Base-by-base conservation (phyloP, 441 rosid genomes). In the Metrosideros polymorpha region DNA sequence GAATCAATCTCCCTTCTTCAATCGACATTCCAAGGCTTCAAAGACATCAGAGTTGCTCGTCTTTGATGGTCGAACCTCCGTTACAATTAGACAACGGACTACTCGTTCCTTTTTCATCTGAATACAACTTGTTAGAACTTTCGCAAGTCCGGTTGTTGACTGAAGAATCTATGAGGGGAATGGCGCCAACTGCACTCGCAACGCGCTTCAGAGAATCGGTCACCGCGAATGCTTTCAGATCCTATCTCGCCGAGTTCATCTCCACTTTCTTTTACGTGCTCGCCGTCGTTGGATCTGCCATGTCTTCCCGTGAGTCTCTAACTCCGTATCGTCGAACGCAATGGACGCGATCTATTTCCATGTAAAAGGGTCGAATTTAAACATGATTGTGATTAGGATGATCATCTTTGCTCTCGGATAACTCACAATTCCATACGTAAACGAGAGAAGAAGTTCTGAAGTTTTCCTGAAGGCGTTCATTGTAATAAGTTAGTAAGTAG, bases 241-340 rank as follows among this genome's bases (percentile, higher is more conserved):
- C 95, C 4, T 98, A 98, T 85, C 93, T 98, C 4, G 97, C 98
- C 2, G 98, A 96, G 94, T 98, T 96, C 87, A 94, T 96, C 89
- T 95, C 99, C 39, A 95, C 99, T 39, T 98, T 98, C 96, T 95
- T 94, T 85, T 98, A 89, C 49, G 99, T 96, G 17, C 90, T 95
- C 47, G 93, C 95, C 2, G 98, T 93, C 32, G 93, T 98, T 10
- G 99, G 99, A 85, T 96, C 99, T n/a, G 84, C 96, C 91, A 95
- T 96, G 98, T 89, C 98, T 87, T 92, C 99, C 63, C 88, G 98
- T 95, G 83, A 85, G 89, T 84, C 15, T 83, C 47, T 4, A 14
- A 18, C 79, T 12, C 47, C n/a, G 6, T 1, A 71, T 2, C 4
- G 2, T 0, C 39, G 0, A 61, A 29, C 7, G 22, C 39, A 8